Evolutionary conservation across 108 stramenopile species (phyloP), one percentile per base, ranked within the genome.

Genomic region (Skeletonema marinoi): DNA sequence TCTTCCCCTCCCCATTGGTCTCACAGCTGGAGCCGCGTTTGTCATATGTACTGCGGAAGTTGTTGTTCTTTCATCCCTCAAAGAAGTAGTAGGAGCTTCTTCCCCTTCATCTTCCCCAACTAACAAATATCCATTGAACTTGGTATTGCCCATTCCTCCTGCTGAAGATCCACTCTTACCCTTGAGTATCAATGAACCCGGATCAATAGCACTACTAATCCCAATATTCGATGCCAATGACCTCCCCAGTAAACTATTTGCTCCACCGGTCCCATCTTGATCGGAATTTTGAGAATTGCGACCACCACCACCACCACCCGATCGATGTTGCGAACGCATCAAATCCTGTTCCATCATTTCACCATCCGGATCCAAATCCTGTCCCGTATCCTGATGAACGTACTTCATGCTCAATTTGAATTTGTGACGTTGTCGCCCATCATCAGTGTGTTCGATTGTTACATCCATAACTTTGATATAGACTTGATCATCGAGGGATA

Each of bases 31-130:
- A 32, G 42, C 38, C 38, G 38, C 38, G 38, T 39, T 39, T 1
- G 38, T 1, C 38, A 39, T 9, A 39, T 9, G 6, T 8, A 7
- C 38, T 39, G 38, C 38, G 25, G 25, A 25, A 25, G 25, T 25
- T 25, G 25, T 25, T 39, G 29, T 8, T 61, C 35, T 50, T 1
- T 46, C 14, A 36, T 65, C 30, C 16, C 30, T 31, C 42, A 32
- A 21, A 25, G 59, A 31, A 30, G 30, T 60, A 61, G 12, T 30
- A 25, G 68, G 50, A 51, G 68, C 64, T 35, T 74, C 51, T 64
- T 89, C 90, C 11, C 88, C 90, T 68, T 92, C 90, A 35, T 87
- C 87, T 51, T 92, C 90, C 12, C 80, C 87, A 21, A 92, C 87
- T 41, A 92, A 76, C 2, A 78, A 74, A 68, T 92, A 92, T 30